Conservation (phyloP, 805 yeast species). For the Zygotorulaspora sp. region DNA sequence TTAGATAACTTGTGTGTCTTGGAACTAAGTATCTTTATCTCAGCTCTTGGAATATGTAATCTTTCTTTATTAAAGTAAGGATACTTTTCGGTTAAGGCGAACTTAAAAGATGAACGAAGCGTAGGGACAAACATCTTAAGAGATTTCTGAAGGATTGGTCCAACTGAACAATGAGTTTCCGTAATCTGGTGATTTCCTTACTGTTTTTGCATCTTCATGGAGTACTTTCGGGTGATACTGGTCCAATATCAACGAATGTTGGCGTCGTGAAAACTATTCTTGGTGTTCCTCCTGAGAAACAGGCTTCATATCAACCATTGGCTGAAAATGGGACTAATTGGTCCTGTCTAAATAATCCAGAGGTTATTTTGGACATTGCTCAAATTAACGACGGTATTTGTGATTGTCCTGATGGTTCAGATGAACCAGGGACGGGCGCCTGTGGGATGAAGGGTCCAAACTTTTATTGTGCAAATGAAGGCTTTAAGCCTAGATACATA, state of each 20-base stretch:
- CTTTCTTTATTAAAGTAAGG: too few species aligned
- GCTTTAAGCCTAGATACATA: constrained; percentile 58
- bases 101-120: too few species aligned
- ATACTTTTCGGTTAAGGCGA: too few species aligned
- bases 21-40: too few species aligned
- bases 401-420: constrained; percentile 97
- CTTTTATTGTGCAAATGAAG: constrained; percentile 77
- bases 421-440: constrained; percentile 93
- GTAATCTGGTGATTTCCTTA: not conserved
- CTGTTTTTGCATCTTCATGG: too few species aligned
- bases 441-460: constrained; percentile 41
- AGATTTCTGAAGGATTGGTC: too few species aligned
- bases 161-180: too few species aligned
- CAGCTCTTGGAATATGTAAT: too few species aligned
- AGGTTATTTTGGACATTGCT: constrained; percentile 51
- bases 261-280: not conserved
- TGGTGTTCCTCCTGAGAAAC: constrained; percentile 23
- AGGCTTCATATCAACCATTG: constrained; percentile 16
- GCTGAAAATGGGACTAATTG: constrained; percentile 55
- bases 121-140: too few species aligned
- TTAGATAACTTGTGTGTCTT: too few species aligned
- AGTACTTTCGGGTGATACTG: too few species aligned
- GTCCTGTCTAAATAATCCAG: constrained; percentile 66
- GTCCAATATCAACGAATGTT: not conserved
- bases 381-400: constrained; percentile 86